Evolutionary conservation across 1,139 yeast species (phyloP).

Genomic region (Geotrichum candidum): DNA sequence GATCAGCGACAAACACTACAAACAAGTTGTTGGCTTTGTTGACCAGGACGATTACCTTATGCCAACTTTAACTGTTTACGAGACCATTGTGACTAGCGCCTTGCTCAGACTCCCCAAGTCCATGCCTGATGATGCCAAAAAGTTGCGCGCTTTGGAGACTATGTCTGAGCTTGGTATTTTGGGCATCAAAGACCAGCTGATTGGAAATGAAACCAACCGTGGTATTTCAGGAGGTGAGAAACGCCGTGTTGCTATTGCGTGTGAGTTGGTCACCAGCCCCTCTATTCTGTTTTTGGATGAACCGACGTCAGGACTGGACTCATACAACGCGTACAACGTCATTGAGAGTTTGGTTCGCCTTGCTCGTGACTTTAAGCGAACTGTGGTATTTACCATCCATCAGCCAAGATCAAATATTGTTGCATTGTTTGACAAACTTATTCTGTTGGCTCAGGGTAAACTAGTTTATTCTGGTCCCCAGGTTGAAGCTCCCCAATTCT

Average conservation of each 20-base stretch:
- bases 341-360: constrained; percentile 76
- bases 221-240: constrained; percentile 95
- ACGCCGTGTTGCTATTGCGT: constrained; percentile 74
- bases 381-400: constrained; percentile 88
- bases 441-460: constrained; percentile 78
- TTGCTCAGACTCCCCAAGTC: constrained; percentile 73
- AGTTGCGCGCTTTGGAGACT: constrained; percentile 75
- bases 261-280: constrained; percentile 67
- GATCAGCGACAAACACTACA: constrained; percentile 40
- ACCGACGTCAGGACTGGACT: constrained; percentile 92
- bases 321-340: constrained; percentile 89
- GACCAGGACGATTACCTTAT: constrained; percentile 90
- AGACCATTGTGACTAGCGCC: constrained; percentile 90
- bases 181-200: constrained; percentile 73
- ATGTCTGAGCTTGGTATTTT: constrained; percentile 77
- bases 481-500: constrained; percentile 57
- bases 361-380: constrained; percentile 74
- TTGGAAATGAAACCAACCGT: constrained; percentile 83
- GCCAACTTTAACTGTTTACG: constrained; percentile 91
- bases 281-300: constrained; percentile 72
- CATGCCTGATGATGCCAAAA: constrained; percentile 69
- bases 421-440: constrained; percentile 74
- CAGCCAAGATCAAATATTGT: constrained; percentile 98
- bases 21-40: constrained; percentile 84
- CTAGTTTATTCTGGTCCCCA: constrained; percentile 72